Evolutionary conservation across 1,284 basidiomycete species (phyloP), one percentile per base, ranked within the genome.

Genomic region (Trichosporon faecale): DNA sequence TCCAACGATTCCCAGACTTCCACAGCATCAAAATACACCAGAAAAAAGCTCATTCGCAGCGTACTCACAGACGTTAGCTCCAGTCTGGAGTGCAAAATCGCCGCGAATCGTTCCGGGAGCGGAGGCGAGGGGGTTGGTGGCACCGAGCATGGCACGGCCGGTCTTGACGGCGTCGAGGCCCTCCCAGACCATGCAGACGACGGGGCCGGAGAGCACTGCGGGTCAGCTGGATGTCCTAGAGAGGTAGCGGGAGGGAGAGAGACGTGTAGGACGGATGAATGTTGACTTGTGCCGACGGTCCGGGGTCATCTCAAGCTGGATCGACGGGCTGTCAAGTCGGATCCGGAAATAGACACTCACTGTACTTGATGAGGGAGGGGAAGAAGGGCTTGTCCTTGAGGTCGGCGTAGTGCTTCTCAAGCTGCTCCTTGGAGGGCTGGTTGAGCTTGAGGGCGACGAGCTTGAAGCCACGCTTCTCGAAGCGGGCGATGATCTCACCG

Each of bases 121-220:
- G 74, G 95, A 98, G 66, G 88, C 88, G 73, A 98, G 89, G 72
- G 96, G 97, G 90, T 99, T 98, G 83, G 97, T 98, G 65, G 94
- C 91, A 82, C 96, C 95, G 78, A 99, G 92, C 90, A 98, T 94
- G 83, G 85, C 88, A 85, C 95, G 94, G 78, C 95, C 95, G 74
- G 92, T 94, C 81, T 96, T 96, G 87, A 97, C 94, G 76, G 93
- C 94, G 83, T 97, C 94, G 79, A 95, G 90, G 78, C 96, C 96
- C 86, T 98, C 89, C 89, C 94, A 98, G 80, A 96, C 96, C 90
- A 98, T 97, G 80, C 89, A 93, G 80, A 97, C 91, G 77, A 99
- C 96, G 78, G 96, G 96, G 74, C 96, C 96, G 74, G 93, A 89
- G 70, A 90, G 88, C 95, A 98, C 78, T 79, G 68, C 21, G 67